Evolutionary conservation across 1,284 basidiomycete species (phyloP).

Genomic region (Boletus smithii): DNA sequence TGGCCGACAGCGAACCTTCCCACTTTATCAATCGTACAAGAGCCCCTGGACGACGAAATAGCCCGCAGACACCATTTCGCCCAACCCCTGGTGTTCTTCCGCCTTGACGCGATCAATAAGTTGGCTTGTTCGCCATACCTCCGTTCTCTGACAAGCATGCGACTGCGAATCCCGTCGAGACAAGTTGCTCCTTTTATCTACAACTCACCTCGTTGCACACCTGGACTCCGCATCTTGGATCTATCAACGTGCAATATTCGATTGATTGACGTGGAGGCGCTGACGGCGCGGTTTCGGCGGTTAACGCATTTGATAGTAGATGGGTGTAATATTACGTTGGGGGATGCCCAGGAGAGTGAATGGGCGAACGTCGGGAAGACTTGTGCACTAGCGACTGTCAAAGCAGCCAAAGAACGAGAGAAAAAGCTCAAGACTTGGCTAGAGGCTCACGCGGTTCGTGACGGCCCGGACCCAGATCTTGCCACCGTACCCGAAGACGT

Average conservation of each 20-base stretch:
- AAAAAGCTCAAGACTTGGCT: constrained; percentile 53
- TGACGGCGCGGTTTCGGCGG: constrained; percentile 44
- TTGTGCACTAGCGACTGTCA: constrained; percentile 53
- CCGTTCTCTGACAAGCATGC: constrained; percentile 43
- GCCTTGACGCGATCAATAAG: constrained; percentile 46
- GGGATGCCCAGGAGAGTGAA: constrained; percentile 39
- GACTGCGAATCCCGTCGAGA: constrained; percentile 59
- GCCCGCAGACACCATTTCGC: constrained; percentile 48
- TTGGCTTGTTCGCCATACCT: constrained; percentile 48
- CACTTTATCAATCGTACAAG: constrained; percentile 62
- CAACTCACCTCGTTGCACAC: constrained; percentile 35
- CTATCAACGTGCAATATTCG: constrained; percentile 55
- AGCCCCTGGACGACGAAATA: constrained; percentile 46
- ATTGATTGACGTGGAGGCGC: constrained; percentile 46
- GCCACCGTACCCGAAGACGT: constrained; percentile 1
- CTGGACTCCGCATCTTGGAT: constrained; percentile 51
- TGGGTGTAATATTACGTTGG: constrained; percentile 45
- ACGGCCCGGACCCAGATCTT: neutral
- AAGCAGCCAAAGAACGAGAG: constrained; percentile 54
- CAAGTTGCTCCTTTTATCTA: constrained; percentile 46
- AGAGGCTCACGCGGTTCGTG: constrained; percentile 31
- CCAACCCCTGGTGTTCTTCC: constrained; percentile 73
- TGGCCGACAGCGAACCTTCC: constrained; percentile 52
- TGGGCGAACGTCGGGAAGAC: constrained; percentile 56
- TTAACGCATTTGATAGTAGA: constrained; percentile 56